Conservation (phyloP, 441 rosid genomes). For the Bocquillonia castaneifolia region DNA sequence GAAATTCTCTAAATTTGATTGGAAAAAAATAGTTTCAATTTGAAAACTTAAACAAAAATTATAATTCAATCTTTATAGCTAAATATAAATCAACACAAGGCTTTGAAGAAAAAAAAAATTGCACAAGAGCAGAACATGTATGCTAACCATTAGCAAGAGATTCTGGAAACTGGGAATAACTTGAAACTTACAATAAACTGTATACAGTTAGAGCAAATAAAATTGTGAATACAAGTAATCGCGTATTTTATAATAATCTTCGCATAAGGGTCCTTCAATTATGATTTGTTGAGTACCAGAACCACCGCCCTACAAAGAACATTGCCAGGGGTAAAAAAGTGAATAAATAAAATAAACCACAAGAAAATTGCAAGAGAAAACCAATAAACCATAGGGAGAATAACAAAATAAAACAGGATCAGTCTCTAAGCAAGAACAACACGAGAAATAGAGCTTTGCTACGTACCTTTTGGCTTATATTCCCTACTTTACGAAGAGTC, state of each 20-base stretch:
- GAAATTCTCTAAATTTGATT: too few species aligned
- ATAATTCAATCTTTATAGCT: too few species aligned
- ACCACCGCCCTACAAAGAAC: slow-evolving; percentile 47
- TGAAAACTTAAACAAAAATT: too few species aligned
- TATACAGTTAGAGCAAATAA: slow-evolving; percentile 58
- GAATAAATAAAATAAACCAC: not conserved
- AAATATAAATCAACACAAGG: too few species aligned
- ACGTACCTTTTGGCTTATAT: slow-evolving; percentile 87
- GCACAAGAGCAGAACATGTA: too few species aligned
- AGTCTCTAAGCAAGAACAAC: too few species aligned
- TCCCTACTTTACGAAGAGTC: slow-evolving; percentile 78
- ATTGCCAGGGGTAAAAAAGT: not conserved
- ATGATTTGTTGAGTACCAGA: slow-evolving; percentile 78
- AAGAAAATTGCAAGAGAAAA: not conserved
- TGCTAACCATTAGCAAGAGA: too few species aligned
- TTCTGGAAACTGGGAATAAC: too few species aligned
- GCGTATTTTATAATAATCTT: slow-evolving; percentile 84
- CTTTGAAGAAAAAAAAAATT: too few species aligned
- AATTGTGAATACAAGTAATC: slow-evolving; percentile 85
- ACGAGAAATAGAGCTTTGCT: slow-evolving; percentile 7
- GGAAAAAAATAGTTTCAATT: too few species aligned
- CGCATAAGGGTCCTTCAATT: slow-evolving; percentile 89
- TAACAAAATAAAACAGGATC: not conserved
- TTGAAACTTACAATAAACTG: too few species aligned
- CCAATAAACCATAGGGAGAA: not conserved